Evolutionary conservation across 2,329 filamentous ascomycete species (phyloP).

Genomic region (Penicillium sumatraense): DNA sequence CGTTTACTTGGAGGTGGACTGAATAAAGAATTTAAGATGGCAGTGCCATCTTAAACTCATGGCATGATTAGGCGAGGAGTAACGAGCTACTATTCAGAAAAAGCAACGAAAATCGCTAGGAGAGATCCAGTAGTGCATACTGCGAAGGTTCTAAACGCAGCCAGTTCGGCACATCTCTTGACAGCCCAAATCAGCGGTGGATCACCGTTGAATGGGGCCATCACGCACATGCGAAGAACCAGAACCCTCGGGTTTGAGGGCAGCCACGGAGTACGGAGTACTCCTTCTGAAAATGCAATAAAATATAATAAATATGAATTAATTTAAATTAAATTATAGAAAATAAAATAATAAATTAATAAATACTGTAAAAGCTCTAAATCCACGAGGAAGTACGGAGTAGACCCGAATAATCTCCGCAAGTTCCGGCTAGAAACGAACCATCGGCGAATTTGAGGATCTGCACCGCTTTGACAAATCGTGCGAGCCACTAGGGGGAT

Average conservation of each 20-base stretch:
- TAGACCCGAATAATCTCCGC: conserved; percentile 17
- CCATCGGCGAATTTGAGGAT: conserved; percentile 24
- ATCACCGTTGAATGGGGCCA: conserved; percentile 7
- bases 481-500: conserved; percentile 1
- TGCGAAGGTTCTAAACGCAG: conserved; percentile 1
- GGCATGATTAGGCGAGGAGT: no score
- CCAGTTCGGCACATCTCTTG: not conserved
- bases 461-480: conserved; percentile 14
- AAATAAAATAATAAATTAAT: not conserved
- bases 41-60: no score
- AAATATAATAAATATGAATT: no score
- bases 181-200: no score
- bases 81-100: no score
- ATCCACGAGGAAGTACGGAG: conserved; percentile 17
- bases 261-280: no score
- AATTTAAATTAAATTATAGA: not conserved
- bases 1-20: no score
- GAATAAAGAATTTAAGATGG: no score
- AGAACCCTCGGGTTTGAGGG: conserved; percentile 8
- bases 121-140: no score
- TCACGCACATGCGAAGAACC: conserved; percentile 9
- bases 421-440: not conserved
- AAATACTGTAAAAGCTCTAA: not conserved
- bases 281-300: no score
- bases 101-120: no score